A percentile compares a stretch with the other conserved stretches of the same genome.
Conservation (phyloP, 352 stramenopile genomes). For the Saprolegnia parasitica region DNA sequence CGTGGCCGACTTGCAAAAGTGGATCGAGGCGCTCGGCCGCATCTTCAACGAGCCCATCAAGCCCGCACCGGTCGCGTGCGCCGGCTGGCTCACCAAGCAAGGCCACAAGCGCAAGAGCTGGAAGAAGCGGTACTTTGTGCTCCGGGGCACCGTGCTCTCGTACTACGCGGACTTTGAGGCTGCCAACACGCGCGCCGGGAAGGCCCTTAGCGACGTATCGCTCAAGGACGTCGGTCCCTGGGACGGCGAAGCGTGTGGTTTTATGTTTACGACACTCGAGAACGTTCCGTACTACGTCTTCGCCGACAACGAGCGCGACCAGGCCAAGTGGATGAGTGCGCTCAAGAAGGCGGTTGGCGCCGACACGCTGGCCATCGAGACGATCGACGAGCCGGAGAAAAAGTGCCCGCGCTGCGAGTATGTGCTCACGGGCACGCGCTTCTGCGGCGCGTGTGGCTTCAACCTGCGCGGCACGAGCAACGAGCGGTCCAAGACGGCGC, state of each 20-base stretch:
- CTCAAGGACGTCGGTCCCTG: slow-evolving; percentile 82
- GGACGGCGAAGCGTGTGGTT: slow-evolving; percentile 81
- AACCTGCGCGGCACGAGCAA: slow-evolving; percentile 78
- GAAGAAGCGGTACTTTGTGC: slow-evolving; percentile 88
- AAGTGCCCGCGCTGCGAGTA: slow-evolving; percentile 77
- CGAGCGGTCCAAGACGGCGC: slow-evolving; percentile 37
- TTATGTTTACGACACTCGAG: slow-evolving; percentile 88
- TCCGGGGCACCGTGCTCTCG: slow-evolving; percentile 64
- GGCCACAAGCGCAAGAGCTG: slow-evolving; percentile 88
- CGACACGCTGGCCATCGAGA: slow-evolving; percentile 32
- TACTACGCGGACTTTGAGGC: slow-evolving; percentile 87
- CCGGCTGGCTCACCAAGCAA: slow-evolving; percentile 85
- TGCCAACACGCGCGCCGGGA: slow-evolving; percentile 73
- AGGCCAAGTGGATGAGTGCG: slow-evolving; percentile 84
- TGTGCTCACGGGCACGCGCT: slow-evolving; percentile 80
- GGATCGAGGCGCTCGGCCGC: slow-evolving; percentile 63
- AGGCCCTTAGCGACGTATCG: slow-evolving; percentile 68
- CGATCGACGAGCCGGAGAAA: slow-evolving; percentile 64
- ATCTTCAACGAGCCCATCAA: slow-evolving; percentile 27
- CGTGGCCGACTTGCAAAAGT: slow-evolving; percentile 74
- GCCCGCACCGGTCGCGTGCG: slow-evolving; percentile 71
- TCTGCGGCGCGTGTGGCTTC: slow-evolving; percentile 83
- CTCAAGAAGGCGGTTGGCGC: slow-evolving; percentile 54
- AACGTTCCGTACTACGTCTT: slow-evolving; percentile 89
- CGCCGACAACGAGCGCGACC: slow-evolving; percentile 82